Evolutionary conservation across 306 rosid species (phyloP).

Genomic region (Pachyrhizus erosus): DNA sequence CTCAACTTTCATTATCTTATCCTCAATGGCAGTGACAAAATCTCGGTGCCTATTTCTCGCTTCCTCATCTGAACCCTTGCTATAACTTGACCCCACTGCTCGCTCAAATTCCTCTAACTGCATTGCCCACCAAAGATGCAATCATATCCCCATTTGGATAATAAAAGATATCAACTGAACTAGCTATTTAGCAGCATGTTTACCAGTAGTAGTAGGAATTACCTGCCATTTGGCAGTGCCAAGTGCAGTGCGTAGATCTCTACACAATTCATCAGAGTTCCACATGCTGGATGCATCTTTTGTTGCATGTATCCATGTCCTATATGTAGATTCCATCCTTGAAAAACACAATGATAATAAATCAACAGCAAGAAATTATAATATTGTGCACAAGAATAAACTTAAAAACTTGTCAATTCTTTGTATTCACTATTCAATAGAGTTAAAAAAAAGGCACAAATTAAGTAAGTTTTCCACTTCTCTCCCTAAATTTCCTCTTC

Average conservation of each 20-base stretch:
- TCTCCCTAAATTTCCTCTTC: not conserved
- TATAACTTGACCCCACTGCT: slow-evolving; percentile 71
- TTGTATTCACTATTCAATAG: not conserved
- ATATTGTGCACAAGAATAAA: slow-evolving; percentile 18
- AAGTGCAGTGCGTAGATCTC: slow-evolving; percentile 80
- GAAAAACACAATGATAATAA: slow-evolving; percentile 24
- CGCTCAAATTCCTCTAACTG: slow-evolving; percentile 90
- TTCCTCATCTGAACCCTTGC: slow-evolving; percentile 55
- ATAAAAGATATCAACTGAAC: not conserved
- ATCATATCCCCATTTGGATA: slow-evolving; percentile 26
- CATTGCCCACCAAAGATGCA: slow-evolving; percentile 43
- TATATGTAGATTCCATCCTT: slow-evolving; percentile 91
- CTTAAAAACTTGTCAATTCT: not conserved
- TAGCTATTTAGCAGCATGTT: not conserved
- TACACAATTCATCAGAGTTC: slow-evolving; percentile 70
- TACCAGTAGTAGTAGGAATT: not conserved
- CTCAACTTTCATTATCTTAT: slow-evolving; percentile 64
- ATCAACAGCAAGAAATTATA: slow-evolving; percentile 35
- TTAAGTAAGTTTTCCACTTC: not conserved
- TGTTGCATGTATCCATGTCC: slow-evolving; percentile 77
- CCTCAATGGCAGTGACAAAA: slow-evolving; percentile 71
- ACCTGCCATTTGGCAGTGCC: slow-evolving; percentile 99
- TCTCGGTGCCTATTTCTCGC: slow-evolving; percentile 74
- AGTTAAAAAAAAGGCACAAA: not conserved
- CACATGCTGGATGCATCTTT: slow-evolving; percentile 64